Evolutionary conservation across 805 yeast genomes (phyloP).

Genomic region (Candida germanica): DNA sequence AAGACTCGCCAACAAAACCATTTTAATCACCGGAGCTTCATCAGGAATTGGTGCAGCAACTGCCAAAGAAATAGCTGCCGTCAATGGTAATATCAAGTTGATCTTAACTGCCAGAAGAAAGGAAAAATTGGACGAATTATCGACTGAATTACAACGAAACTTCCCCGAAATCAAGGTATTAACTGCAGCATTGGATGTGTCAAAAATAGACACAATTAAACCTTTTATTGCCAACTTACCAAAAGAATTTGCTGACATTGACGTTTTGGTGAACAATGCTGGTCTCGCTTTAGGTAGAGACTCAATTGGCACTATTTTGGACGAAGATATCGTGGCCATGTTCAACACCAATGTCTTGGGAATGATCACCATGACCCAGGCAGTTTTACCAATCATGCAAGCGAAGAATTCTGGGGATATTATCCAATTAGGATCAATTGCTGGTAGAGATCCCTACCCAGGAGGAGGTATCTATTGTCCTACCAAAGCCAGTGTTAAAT

Average conservation of each 20-base stretch:
- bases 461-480: conserved; percentile 80
- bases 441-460: conserved; percentile 77
- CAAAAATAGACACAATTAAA: conserved; percentile 38
- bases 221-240: conserved; percentile 56
- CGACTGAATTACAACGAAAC: conserved; percentile 42
- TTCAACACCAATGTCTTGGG: conserved; percentile 87
- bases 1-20: conserved; percentile 73
- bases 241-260: conserved; percentile 57
- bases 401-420: conserved; percentile 69
- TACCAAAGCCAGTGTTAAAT: conserved; percentile 67
- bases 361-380: conserved; percentile 78
- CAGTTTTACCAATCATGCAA: conserved; percentile 68
- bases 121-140: conserved; percentile 52
- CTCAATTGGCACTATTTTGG: conserved; percentile 62
- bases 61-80: conserved; percentile 81
- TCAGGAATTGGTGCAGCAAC: conserved; percentile 95
- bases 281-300: conserved; percentile 82
- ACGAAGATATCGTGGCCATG: conserved; percentile 70
- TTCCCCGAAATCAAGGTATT: conserved; percentile 57
- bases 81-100: conserved; percentile 67
- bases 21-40: conserved; percentile 93
- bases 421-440: conserved; percentile 72
- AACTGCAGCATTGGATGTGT: conserved; percentile 50
- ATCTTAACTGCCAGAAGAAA: conserved; percentile 77
- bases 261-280: conserved; percentile 68